Base-by-base conservation (phyloP, 2,329 filamentous ascomycete species). In the Alternaria sp. region DNA sequence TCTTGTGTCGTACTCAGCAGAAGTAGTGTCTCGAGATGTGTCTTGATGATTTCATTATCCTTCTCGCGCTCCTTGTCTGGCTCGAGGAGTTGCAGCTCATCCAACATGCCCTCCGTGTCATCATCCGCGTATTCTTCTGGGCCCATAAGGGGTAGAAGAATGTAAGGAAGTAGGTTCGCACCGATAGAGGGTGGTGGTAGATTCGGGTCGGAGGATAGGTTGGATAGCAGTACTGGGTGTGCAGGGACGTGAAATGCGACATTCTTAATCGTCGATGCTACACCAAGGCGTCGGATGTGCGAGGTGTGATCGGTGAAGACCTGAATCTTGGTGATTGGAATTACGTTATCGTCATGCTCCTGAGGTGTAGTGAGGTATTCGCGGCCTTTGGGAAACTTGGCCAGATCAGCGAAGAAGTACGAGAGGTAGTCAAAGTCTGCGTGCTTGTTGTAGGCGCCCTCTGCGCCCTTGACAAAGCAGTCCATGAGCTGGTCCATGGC, bases 191-290 rank as follows among this genome's bases (percentile, higher is more conserved):
- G 73, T 18, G 74, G 68, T 5, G 74, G 72, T 3, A 76, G 70
- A 12, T 57, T 69, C 5, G 78, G 73, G 11, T 78, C 71, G 5
- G 67, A 63, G 4, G 71, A 64, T 4, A 78, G 68, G 36, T 76
- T 76, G 3, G 79, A 85, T 46, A 97, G 80, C 54, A 97, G 89
- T 2, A 85, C 81, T 0, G 87, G 83, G 72, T 98, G 94, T 0
- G 90, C 86, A 3, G 87, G 80, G 6, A 94, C 81, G 71, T 96
- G 91, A 75, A 99, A 98, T 7, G 92, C 89, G 30, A 92, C 88
- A 75, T 99, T 99, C 80, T 98, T 98, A 77, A 99, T 93, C 10
- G 93, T 95, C 62, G 90, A 93, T 8, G 94, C 94, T n/a, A 97
- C 94, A n/a, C 95, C 95, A 72, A 93, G 92, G 56, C 95, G 86